Evolutionary conservation across 169 alveolate genomes (phyloP).

Genomic region (Plasmodium fragile): DNA sequence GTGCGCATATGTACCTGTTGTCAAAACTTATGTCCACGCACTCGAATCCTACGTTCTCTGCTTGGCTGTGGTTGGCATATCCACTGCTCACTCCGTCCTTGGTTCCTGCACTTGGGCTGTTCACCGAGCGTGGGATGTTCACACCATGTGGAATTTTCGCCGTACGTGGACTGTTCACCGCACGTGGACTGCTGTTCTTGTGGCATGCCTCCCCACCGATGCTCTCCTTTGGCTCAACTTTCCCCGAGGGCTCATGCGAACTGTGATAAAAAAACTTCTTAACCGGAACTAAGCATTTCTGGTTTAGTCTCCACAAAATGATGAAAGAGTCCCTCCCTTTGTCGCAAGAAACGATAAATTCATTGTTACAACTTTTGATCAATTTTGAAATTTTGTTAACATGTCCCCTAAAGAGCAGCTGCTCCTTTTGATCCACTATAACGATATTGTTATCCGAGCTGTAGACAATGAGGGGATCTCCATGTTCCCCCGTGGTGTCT

Average conservation of each 20-base stretch:
- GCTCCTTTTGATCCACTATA: constrained; percentile 53
- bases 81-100: background rate
- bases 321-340: constrained; percentile 59
- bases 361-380: constrained; percentile 53
- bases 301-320: constrained; percentile 42
- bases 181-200: background rate
- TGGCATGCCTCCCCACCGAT: background rate
- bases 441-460: constrained; percentile 74
- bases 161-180: background rate
- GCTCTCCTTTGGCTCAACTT: background rate
- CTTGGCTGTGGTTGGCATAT: background rate
- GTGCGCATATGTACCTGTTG: constrained; percentile 73
- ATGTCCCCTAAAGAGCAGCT: constrained; percentile 66
- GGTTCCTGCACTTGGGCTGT: background rate
- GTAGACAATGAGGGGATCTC: constrained; percentile 32
- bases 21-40: constrained; percentile 72
- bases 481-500: background rate
- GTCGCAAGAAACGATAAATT: constrained; percentile 66
- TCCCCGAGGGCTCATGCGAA: background rate
- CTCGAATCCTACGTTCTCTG: constrained; percentile 47
- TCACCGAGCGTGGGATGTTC: background rate
- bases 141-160: too few species aligned
- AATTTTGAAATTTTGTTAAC: constrained; percentile 51
- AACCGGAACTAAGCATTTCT: constrained; percentile 29
- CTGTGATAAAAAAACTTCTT: constrained; percentile 25